These are phyloP conservation scores for Suhomyces sp. DNA, from an alignment of 805 yeast genomes.

Conservation along the genomic window DNA sequence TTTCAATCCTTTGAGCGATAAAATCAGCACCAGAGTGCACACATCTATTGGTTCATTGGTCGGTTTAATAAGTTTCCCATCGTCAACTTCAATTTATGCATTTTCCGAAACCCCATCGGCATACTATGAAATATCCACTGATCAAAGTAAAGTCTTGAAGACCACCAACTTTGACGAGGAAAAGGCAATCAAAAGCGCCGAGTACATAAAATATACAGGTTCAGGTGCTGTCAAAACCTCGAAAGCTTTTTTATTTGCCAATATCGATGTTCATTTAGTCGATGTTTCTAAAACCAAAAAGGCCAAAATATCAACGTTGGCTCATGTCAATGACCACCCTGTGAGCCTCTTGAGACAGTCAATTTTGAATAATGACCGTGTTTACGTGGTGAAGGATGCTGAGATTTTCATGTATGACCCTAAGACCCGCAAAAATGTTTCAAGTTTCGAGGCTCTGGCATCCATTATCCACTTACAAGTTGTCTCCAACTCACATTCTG, in stretches of 20 bases:
- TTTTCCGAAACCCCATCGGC: constrained; percentile 11
- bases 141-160: constrained; percentile 21
- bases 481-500: constrained; percentile 14
- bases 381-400: constrained; percentile 16
- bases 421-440: constrained; percentile 22
- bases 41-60: constrained; percentile 16
- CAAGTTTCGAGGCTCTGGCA: constrained; percentile 30
- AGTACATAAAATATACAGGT: constrained; percentile 13
- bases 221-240: constrained; percentile 13
- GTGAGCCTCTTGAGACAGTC: constrained; percentile 35
- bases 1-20: constrained; percentile 43
- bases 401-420: constrained; percentile 33
- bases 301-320: constrained; percentile 6
- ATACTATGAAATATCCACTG: constrained; percentile 24
- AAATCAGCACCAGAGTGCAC: constrained; percentile 32
- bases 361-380: constrained; percentile 23
- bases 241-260: constrained; percentile 5
- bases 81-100: constrained; percentile 23
- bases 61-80: constrained; percentile 12
- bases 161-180: constrained; percentile 18
- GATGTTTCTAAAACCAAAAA: constrained; percentile 20
- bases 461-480: constrained; percentile 27
- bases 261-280: constrained; percentile 27
- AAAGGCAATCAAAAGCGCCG: constrained; percentile 18
- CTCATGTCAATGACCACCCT: constrained; percentile 24